Evolutionary conservation across 306 rosid genomes (phyloP).

Genomic region (Cicer cuneatum): DNA sequence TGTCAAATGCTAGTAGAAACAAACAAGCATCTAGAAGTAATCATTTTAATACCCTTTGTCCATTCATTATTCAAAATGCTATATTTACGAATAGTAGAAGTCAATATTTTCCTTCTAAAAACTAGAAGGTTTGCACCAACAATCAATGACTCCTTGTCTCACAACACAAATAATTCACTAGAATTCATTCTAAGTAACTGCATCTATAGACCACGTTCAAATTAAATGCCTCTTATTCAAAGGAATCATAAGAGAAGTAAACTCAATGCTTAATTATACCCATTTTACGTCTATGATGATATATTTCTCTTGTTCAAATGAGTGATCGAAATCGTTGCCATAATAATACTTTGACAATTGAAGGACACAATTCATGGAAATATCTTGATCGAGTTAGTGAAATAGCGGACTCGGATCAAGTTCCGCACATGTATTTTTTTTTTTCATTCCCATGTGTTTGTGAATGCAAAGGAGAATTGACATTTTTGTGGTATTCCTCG

Average conservation of each 20-base stretch:
- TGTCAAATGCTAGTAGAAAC: conserved; percentile 73
- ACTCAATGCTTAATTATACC: conserved; percentile 72
- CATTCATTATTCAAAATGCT: conserved; percentile 69
- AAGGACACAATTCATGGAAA: conserved; percentile 61
- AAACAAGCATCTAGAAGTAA: conserved; percentile 69
- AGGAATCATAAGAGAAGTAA: conserved; percentile 70
- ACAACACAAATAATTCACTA: conserved; percentile 62
- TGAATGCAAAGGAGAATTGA: too few species aligned
- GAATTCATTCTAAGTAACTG: conserved; percentile 59
- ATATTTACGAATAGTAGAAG: conserved; percentile 59
- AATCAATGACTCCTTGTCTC: conserved; percentile 74
- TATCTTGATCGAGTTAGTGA: conserved; percentile 62
- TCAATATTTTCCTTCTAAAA: conserved; percentile 62
- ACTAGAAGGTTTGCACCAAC: conserved; percentile 83
- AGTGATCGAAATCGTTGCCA: conserved; percentile 61
- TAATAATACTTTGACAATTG: conserved; percentile 70
- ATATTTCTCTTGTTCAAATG: conserved; percentile 63
- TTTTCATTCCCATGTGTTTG: not conserved
- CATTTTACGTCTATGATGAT: conserved; percentile 56
- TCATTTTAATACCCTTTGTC: conserved; percentile 62
- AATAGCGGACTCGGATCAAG: conserved; percentile 48
- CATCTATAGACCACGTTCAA: conserved; percentile 66
- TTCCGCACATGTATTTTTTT: conserved; percentile 25
- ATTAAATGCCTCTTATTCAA: conserved; percentile 75
- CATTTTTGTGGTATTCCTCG: conserved; percentile 32